A percentile compares a stretch with the other conserved stretches of the same genome.
Conservation (phyloP, 768 basidiomycete species). For the Termitomyces sp. region DNA sequence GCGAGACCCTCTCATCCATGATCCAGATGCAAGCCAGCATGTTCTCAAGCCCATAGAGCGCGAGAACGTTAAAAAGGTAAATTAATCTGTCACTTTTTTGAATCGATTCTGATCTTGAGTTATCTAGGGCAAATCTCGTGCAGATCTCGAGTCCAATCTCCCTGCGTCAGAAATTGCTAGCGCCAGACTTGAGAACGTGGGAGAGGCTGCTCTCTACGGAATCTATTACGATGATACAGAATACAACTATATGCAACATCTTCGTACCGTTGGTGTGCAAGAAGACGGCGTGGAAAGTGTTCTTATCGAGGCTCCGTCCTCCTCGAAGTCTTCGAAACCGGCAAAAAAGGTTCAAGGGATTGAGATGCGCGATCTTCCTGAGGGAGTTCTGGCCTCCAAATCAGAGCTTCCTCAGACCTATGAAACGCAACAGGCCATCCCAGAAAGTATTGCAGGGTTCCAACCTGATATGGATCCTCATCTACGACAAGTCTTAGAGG, state of each 20-base stretch:
- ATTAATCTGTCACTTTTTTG: constrained; percentile 6
- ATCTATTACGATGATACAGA: constrained; percentile 93
- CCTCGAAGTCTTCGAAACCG: constrained; percentile 28
- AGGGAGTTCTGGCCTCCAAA: constrained; percentile 69
- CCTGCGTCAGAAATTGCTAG: constrained; percentile 44
- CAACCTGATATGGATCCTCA: constrained; percentile 97
- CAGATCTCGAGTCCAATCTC: constrained; percentile 68
- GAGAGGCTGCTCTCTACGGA: constrained; percentile 88
- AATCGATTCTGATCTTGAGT: constrained; percentile 12
- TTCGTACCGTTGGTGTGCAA: constrained; percentile 70
- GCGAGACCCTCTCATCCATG: constrained; percentile 92
- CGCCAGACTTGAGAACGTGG: constrained; percentile 55
- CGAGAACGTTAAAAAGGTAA: constrained; percentile 67
- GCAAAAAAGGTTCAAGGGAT: constrained; percentile 30
- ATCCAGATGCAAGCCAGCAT: constrained; percentile 82
- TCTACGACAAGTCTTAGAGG: constrained; percentile 88
- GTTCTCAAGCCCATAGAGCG: constrained; percentile 85
- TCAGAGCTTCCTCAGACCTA: constrained; percentile 72
- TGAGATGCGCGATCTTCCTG: constrained; percentile 57
- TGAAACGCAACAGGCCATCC: constrained; percentile 76
- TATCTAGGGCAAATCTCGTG: constrained; percentile 72
- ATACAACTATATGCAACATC: constrained; percentile 98
- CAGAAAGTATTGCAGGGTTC: constrained; percentile 81
- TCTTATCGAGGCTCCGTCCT: constrained; percentile 70
- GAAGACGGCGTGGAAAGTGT: constrained; percentile 82